A percentile compares a stretch with the other conserved stretches of the same genome.
Evolutionary conservation across 495 filamentous ascomycete species (phyloP).

Genomic region (Schizothecium vesticola): DNA sequence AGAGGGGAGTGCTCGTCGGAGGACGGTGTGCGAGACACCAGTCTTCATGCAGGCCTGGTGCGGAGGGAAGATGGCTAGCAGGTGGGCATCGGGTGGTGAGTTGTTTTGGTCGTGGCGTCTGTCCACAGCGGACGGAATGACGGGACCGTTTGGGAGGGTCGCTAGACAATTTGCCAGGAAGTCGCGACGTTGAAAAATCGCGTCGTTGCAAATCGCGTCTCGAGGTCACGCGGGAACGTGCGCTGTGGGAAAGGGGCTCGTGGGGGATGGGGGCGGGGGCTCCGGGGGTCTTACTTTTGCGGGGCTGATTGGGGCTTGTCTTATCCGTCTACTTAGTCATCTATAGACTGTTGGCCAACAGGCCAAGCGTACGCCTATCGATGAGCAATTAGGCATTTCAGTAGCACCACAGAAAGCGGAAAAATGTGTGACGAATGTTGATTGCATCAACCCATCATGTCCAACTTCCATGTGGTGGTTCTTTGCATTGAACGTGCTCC

Average conservation of each 20-base stretch:
- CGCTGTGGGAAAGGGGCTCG: not conserved
- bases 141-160: not conserved
- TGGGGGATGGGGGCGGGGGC: no score
- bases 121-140: not conserved
- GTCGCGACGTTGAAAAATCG: constrained; percentile 15
- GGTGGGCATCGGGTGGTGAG: not conserved
- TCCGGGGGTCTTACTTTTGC: not conserved
- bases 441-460: not conserved
- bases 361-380: not conserved
- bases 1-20: constrained; percentile 21
- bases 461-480: not conserved
- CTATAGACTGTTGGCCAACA: not conserved
- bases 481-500: not conserved
- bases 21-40: constrained; percentile 20
- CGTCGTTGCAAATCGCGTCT: constrained; percentile 3
- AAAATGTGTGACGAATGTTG: no score
- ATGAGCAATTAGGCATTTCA: not conserved
- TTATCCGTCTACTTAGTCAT: not conserved
- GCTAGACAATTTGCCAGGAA: not conserved
- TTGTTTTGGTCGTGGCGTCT: not conserved
- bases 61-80: not conserved
- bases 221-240: not conserved
- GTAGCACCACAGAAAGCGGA: no score
- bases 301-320: not conserved
- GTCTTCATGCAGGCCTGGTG: constrained; percentile 26